Evolutionary conservation across 2,329 filamentous ascomycete genomes (phyloP).

Genomic region (Fusarium marasasianum): DNA sequence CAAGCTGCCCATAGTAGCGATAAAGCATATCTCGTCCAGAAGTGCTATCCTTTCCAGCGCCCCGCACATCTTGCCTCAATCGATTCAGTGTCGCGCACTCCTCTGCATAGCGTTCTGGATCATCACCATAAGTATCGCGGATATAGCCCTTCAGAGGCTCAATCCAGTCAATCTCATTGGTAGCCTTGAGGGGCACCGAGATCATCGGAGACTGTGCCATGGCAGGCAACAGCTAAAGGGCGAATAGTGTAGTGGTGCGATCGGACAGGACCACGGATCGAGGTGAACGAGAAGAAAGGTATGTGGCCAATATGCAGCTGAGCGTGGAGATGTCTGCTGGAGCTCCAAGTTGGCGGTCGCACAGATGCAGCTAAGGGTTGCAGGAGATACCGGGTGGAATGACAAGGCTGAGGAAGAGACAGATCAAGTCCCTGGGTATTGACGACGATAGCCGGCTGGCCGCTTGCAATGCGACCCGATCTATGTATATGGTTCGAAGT

Average conservation of each 20-base stretch:
- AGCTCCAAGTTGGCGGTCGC: conserved; percentile 24
- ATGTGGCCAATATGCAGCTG: conserved; percentile 30
- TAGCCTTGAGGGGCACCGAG: conserved; percentile 89
- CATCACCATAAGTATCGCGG: conserved; percentile 91
- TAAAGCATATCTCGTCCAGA: conserved; percentile 93
- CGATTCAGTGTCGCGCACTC: conserved; percentile 96
- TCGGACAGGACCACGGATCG: conserved; percentile 16
- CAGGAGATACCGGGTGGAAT: conserved; percentile 13
- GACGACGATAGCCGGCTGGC: conserved; percentile 36
- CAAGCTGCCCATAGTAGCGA: conserved; percentile 96
- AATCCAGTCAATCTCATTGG: conserved; percentile 99
- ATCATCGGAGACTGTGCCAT: conserved; percentile 96
- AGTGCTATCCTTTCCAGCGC: conserved; percentile 95
- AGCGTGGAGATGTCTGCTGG: conserved; percentile 12
- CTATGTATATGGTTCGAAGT: conserved; percentile 29
- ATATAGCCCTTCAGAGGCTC: conserved; percentile 93
- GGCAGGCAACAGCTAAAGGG: conserved; percentile 33
- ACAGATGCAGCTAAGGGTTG: conserved; percentile 22
- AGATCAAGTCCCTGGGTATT: conserved; percentile 20
- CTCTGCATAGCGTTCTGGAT: conserved; percentile 93
- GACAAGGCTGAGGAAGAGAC: conserved; percentile 4
- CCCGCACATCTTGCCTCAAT: conserved; percentile 96
- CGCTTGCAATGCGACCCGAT: conserved; percentile 47
- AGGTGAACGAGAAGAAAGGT: conserved; percentile 21
- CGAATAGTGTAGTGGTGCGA: conserved; percentile 5